Conservation (phyloP, 805 yeast species). For the Kodamaea kaohsiungensis region DNA sequence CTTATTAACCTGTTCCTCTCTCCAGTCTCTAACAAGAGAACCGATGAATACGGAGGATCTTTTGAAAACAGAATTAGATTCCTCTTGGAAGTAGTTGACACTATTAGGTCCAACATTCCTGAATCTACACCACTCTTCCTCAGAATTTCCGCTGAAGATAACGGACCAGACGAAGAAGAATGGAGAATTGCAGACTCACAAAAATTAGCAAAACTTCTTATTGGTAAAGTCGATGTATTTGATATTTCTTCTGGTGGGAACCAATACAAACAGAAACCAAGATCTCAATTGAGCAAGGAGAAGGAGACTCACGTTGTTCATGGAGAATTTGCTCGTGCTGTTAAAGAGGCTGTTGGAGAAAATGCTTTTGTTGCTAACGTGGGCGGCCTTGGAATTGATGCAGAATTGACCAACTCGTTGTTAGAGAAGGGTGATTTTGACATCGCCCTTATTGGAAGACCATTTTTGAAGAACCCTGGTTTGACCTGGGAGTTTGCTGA, state of each 20-base stretch:
- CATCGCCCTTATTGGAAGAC: slow-evolving; percentile 47
- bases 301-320: not conserved
- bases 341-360: slow-evolving; percentile 48
- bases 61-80: slow-evolving; percentile 45
- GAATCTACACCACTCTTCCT: slow-evolving; percentile 46
- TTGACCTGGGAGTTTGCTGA: slow-evolving; percentile 53
- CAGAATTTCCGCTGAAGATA: slow-evolving; percentile 49
- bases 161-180: slow-evolving; percentile 27
- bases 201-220: slow-evolving; percentile 38
- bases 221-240: slow-evolving; percentile 46
- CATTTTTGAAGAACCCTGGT: slow-evolving; percentile 50
- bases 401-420: slow-evolving; percentile 37
- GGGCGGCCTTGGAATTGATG: slow-evolving; percentile 40
- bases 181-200: slow-evolving; percentile 50
- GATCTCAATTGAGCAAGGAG: slow-evolving; percentile 14
- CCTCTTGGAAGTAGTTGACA: slow-evolving; percentile 44
- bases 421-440: slow-evolving; percentile 48
- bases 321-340: slow-evolving; percentile 31
- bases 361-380: slow-evolving; percentile 46
- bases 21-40: slow-evolving; percentile 8
- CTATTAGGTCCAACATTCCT: slow-evolving; percentile 40
- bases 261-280: slow-evolving; percentile 29
- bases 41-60: slow-evolving; percentile 36
- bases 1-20: slow-evolving; percentile 42
- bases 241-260: slow-evolving; percentile 60